Conservation (phyloP, 2,329 filamentous ascomycete genomes). For the Fusarium guadeloupense region DNA sequence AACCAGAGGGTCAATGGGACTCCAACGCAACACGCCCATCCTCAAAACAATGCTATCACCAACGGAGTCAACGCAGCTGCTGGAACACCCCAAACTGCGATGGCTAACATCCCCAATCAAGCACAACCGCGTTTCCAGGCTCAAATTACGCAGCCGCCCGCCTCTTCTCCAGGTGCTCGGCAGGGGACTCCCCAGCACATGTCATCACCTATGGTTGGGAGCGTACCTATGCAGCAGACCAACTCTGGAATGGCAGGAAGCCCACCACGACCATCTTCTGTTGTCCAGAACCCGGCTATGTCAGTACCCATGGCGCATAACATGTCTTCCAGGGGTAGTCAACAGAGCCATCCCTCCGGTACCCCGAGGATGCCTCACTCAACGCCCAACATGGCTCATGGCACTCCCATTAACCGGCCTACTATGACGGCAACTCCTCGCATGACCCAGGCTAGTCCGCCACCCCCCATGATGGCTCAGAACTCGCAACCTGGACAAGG, state of each 20-base stretch:
- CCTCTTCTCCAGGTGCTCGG: slow-evolving; percentile 72
- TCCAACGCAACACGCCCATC: slow-evolving; percentile 49
- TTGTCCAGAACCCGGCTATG: slow-evolving; percentile 68
- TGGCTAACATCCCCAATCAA: slow-evolving; percentile 51
- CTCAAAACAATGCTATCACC: slow-evolving; percentile 49
- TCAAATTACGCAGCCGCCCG: slow-evolving; percentile 69
- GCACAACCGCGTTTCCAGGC: slow-evolving; percentile 60
- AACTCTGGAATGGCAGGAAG: slow-evolving; percentile 75
- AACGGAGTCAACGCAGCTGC: slow-evolving; percentile 52
- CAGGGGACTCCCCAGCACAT: slow-evolving; percentile 72
- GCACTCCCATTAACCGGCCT: slow-evolving; percentile 65
- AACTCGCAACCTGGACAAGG: slow-evolving; percentile 61
- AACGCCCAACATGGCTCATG: slow-evolving; percentile 69
- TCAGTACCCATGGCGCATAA: slow-evolving; percentile 67
- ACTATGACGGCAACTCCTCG: slow-evolving; percentile 66
- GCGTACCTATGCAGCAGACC: slow-evolving; percentile 70
- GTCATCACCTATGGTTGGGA: slow-evolving; percentile 72
- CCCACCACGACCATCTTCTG: slow-evolving; percentile 72
- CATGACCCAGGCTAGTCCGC: slow-evolving; percentile 70
- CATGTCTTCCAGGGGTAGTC: slow-evolving; percentile 72
- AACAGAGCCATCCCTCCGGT: slow-evolving; percentile 71
- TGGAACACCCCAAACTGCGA: slow-evolving; percentile 49
- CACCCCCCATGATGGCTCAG: slow-evolving; percentile 67
- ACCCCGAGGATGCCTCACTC: slow-evolving; percentile 70
- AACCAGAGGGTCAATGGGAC: slow-evolving; percentile 39